Evolutionary conservation across 768 basidiomycete species (phyloP), one percentile per base, ranked within the genome.

Genomic region (Chalciporus piperatus): DNA sequence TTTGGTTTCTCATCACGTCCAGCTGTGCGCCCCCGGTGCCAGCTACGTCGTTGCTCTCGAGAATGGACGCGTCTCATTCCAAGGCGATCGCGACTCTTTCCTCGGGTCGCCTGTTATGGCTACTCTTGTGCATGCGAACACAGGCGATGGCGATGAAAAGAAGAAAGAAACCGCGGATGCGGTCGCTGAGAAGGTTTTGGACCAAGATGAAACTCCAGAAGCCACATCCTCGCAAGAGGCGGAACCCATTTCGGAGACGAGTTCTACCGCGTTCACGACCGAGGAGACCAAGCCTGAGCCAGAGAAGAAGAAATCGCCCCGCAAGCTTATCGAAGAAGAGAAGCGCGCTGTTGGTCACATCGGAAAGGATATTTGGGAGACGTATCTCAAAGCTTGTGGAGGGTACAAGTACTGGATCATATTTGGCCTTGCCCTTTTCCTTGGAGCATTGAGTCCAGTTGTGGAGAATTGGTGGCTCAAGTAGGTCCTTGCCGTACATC

Each of bases 1-100:
- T 41, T 76, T 98, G 20, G 93, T 97, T 45, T 97, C 95, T 3
- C 96, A 99, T 63, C 93, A 96, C 62, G 89, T 97, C 30, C 89
- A 93, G 62, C 77, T 98, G 4, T 93, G 91, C 61, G 78, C 83
- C 3, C 82, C 89, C 1, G 87, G 82, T 27, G 92, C 95, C 2
- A 73, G 71, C 22, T 94, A 92, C 67, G 77, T 98, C 57, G 88
- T 96, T 35, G 84, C 87, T 13, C 75, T 93, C 25, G 89, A 92
- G 32, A 72, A 74, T 47, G 80, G 79, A 27, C 80, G 82, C n/a
- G 78, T 94, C 13, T 72, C 79, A 41, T 96, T 85, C 68, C 76
- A 83, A 51, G 94, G 94, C 28, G 75, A 75, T 54, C 70, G 74
- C 30, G 78, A 84, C 7, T 75, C 70, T 3, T 94, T 95, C 73